Evolutionary conservation across 768 basidiomycete species (phyloP).

Genomic region (Pleurotus sapidus): DNA sequence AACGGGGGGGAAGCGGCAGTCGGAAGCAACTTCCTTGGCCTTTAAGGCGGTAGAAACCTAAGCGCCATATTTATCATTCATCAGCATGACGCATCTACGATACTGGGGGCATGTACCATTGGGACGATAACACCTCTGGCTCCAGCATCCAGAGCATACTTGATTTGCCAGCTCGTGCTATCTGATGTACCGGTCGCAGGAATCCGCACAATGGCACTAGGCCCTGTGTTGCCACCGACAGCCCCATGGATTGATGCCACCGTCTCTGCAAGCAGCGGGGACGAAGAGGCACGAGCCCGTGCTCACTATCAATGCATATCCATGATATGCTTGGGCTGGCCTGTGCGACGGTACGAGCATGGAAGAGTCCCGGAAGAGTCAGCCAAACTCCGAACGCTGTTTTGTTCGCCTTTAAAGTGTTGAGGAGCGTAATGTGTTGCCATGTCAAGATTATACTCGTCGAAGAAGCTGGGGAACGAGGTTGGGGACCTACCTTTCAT

Average conservation of each 20-base stretch:
- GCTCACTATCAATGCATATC: slow-evolving; percentile 69
- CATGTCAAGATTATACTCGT: slow-evolving; percentile 27
- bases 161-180: slow-evolving; percentile 69
- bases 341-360: slow-evolving; percentile 56
- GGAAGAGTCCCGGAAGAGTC: slow-evolving; percentile 54
- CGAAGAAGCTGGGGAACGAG: neutral
- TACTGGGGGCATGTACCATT: slow-evolving; percentile 41
- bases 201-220: slow-evolving; percentile 58
- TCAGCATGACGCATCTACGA: neutral
- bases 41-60: slow-evolving; percentile 58
- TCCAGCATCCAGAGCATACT: slow-evolving; percentile 66
- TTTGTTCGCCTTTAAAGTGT: slow-evolving; percentile 49
- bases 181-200: slow-evolving; percentile 58
- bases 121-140: slow-evolving; percentile 65
- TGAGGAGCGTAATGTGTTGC: slow-evolving; percentile 50
- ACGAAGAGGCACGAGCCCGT: slow-evolving; percentile 58
- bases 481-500: neutral
- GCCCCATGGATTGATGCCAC: slow-evolving; percentile 52
- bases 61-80: neutral
- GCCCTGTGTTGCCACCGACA: slow-evolving; percentile 27
- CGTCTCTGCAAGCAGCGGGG: slow-evolving; percentile 52
- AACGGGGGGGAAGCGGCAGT: slow-evolving; percentile 58
- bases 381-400: slow-evolving; percentile 71
- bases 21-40: slow-evolving; percentile 52
- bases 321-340: slow-evolving; percentile 57